Evolutionary conservation across 371 early-diverging fungal genomes (phyloP), one percentile per base, ranked within the genome.

Genomic region (Haplosporangium sp.): DNA sequence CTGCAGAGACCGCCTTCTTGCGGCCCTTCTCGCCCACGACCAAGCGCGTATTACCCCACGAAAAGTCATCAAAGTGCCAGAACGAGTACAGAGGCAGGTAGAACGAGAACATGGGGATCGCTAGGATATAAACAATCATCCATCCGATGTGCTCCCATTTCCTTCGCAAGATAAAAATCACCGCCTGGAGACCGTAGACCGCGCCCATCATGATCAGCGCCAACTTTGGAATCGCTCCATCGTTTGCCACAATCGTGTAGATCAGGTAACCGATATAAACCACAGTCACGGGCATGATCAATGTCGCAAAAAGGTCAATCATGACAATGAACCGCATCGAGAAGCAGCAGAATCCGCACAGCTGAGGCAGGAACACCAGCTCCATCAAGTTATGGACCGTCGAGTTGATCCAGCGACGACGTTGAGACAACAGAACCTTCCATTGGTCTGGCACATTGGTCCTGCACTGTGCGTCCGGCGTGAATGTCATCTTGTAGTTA

Each of bases 391-490:
- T 99, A 85, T 93, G 96, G 13, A 98, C 90, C 0, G 99, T 99
- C 12, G 97, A 96, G 84, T 99, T 99, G 69, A 99, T 99, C 99
- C 99, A 99, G 72, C 99, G 89, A 68, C 99, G 92, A 67, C 99
- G 91, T 83, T 99, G 99, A 6, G 98, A 99, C 43, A 99, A 85
- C 62, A 99, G 85, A 40, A 99, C 90, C 43, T 87, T 83, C 91
- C 98, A 99, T 66, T 90, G 88, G 69, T 98, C 98, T 6, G 99
- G 99, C 14, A 96, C 99, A 50, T 92, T 92, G n/a, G 99, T 99
- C 80, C 89, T 89, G 81, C 99, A 99, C 73, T 93, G 90, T 8
- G 99, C 99, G 64, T 95, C 93, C 1, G 98, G 90, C 5, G 96
- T 94, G 83, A 99, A 99, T 59, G 96, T 95, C 84, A 96, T 95